Percentiles rank a stretch among this genome's conserved stretches.
These are phyloP conservation scores for Conringia planisiliqua DNA, from an alignment of 345 rosid genomes.

Conservation along the genomic window DNA sequence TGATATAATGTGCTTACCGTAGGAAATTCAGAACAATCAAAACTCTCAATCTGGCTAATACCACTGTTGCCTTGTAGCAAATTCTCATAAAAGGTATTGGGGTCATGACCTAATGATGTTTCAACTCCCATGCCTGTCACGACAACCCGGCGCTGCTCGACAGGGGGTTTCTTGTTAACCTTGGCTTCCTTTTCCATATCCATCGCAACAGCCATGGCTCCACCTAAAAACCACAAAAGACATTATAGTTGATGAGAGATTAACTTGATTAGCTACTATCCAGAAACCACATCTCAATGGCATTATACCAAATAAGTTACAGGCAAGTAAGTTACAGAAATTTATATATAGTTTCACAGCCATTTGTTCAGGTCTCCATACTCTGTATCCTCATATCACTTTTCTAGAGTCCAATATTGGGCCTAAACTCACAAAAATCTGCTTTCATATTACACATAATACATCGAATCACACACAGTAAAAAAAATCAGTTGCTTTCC, in stretches of 20 bases:
- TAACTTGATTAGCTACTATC: neutral
- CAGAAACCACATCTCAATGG: slow-evolving; percentile 6
- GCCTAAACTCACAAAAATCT: neutral
- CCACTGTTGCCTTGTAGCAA: slow-evolving; percentile 90
- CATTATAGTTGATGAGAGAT: neutral
- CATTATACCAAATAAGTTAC: neutral
- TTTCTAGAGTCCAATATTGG: neutral
- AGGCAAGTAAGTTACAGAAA: neutral
- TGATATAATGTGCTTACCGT: slow-evolving; percentile 47
- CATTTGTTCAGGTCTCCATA: neutral
- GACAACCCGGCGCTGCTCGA: slow-evolving; percentile 76
- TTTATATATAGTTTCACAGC: neutral
- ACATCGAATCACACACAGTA: neutral
- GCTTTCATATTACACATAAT: neutral
- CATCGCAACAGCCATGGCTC: slow-evolving; percentile 62
- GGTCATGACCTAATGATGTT: slow-evolving; percentile 86
- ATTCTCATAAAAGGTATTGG: slow-evolving; percentile 68
- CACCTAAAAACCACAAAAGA: slow-evolving; percentile 39
- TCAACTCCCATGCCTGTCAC: slow-evolving; percentile 96
- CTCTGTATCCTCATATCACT: slow-evolving; percentile 1
- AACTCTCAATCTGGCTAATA: slow-evolving; percentile 75
- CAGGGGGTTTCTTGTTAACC: slow-evolving; percentile 55
- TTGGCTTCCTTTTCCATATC: slow-evolving; percentile 54
- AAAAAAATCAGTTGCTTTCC: neutral
- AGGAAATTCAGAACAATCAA: slow-evolving; percentile 77